Percentiles rank a stretch among this genome's conserved stretches.
phyloP scores from a whole-genome alignment of 805 yeast species.

The Monosporozyma solicola region DNA sequence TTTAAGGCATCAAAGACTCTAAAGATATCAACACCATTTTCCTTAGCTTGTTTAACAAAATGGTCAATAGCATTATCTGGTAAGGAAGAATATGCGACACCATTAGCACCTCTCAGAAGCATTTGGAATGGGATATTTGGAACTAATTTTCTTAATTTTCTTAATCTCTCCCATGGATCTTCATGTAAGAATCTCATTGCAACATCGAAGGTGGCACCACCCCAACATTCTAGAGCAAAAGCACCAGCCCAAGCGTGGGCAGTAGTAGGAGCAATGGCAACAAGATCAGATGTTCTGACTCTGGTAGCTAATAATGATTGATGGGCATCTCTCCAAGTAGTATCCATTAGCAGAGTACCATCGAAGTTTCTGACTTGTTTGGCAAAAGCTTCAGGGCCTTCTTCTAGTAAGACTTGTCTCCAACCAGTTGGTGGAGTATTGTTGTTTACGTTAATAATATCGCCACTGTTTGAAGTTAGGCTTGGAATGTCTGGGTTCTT shows the following conservation, averaged over 20 bases:
- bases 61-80: constrained; percentile 99
- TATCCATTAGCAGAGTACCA: constrained; percentile 92
- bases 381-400: constrained; percentile 89
- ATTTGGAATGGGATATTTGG: constrained; percentile 99
- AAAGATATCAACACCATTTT: constrained; percentile 93
- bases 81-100: constrained; percentile 94
- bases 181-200: constrained; percentile 97
- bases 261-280: constrained; percentile 89
- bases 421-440: constrained; percentile 68
- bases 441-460: constrained; percentile 47
- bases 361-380: constrained; percentile 71
- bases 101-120: constrained; percentile 98
- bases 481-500: constrained; percentile 70
- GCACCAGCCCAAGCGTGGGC: constrained; percentile 85
- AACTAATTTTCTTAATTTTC: constrained; percentile 77
- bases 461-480: constrained; percentile 54
- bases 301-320: constrained; percentile 96
- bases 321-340: constrained; percentile 99
- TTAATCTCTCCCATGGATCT: constrained; percentile 97
- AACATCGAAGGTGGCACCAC: constrained; percentile 99
- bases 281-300: constrained; percentile 86
- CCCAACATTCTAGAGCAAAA: constrained; percentile 98
- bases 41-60: constrained; percentile 89
- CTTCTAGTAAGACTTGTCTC: constrained; percentile 76
- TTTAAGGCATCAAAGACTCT: constrained; percentile 96